Conservation (phyloP, 495 filamentous ascomycete species). For the Lophiotrema nucula region DNA sequence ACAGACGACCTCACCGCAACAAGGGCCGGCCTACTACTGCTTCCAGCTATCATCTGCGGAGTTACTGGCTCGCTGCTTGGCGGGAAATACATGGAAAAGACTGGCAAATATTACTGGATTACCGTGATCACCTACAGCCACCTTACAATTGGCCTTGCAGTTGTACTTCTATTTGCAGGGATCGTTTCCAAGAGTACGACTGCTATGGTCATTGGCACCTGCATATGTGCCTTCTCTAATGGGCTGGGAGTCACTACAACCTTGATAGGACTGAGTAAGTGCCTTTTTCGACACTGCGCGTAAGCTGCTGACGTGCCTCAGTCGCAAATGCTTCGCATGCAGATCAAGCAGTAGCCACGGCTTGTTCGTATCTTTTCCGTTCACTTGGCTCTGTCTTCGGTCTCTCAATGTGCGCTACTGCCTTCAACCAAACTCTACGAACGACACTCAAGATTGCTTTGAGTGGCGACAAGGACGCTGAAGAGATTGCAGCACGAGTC, state of each 20-base stretch:
- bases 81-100: slow-evolving; percentile 70
- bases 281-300: not conserved
- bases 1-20: slow-evolving; percentile 66
- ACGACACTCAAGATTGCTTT: slow-evolving; percentile 54
- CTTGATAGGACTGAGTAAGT: slow-evolving; percentile 60
- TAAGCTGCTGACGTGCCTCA: slow-evolving; percentile 1
- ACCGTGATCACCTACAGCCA: slow-evolving; percentile 59
- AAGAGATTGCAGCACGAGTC: slow-evolving; percentile 68
- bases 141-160: slow-evolving; percentile 52
- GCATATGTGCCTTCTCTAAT: slow-evolving; percentile 57
- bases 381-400: slow-evolving; percentile 77
- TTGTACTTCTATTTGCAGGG: slow-evolving; percentile 63
- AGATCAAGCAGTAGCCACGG: slow-evolving; percentile 78
- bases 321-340: slow-evolving; percentile 65
- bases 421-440: slow-evolving; percentile 71
- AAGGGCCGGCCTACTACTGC: slow-evolving; percentile 61
- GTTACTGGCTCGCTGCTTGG: slow-evolving; percentile 69
- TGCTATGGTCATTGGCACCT: slow-evolving; percentile 58
- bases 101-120: slow-evolving; percentile 75
- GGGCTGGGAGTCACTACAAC: slow-evolving; percentile 72
- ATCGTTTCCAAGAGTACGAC: slow-evolving; percentile 43
- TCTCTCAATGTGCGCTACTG: slow-evolving; percentile 65
- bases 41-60: slow-evolving; percentile 63
- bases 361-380: slow-evolving; percentile 84
- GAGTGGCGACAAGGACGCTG: slow-evolving; percentile 58